phyloP scores from a whole-genome alignment of 1,284 basidiomycete genomes.

The Cutaneotrichosporon curvatum region DNA sequence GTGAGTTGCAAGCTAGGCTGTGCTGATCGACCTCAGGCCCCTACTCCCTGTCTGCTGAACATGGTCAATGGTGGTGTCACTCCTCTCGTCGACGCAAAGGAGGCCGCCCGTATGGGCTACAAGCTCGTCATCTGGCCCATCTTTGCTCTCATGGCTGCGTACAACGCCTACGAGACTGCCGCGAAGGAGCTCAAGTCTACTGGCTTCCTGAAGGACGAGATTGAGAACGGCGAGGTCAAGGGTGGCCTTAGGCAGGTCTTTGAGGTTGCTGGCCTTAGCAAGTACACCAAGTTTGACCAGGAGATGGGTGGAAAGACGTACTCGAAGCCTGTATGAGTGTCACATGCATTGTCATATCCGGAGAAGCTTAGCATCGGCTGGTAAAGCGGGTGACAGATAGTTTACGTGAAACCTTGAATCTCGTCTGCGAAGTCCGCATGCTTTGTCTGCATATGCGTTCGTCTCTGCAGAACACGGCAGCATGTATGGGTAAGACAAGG shows the following conservation, averaged over 20 bases:
- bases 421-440: too few relatives aligned
- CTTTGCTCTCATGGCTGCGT: slow-evolving; percentile 14
- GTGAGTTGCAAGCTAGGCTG: slow-evolving; percentile 49
- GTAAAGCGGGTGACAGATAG: too few relatives aligned
- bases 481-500: too few relatives aligned
- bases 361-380: too few relatives aligned
- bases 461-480: too few relatives aligned
- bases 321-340: not conserved
- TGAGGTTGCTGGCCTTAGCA: slow-evolving; percentile 6
- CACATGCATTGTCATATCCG: too few relatives aligned
- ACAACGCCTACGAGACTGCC: slow-evolving; percentile 11
- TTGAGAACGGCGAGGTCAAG: not conserved
- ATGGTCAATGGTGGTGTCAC: slow-evolving; percentile 69
- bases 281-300: slow-evolving; percentile 4
- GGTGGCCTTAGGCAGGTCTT: slow-evolving; percentile 11
- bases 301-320: slow-evolving; percentile 10
- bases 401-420: too few relatives aligned
- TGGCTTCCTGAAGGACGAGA: slow-evolving; percentile 4
- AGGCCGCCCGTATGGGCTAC: slow-evolving; percentile 11
- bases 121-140: slow-evolving; percentile 17
- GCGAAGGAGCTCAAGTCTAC: slow-evolving; percentile 11
- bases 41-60: slow-evolving; percentile 56
- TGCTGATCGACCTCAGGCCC: slow-evolving; percentile 6
- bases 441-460: too few relatives aligned
- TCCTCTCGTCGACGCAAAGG: slow-evolving; percentile 57